Evolutionary conservation across 345 rosid species (phyloP).

Genomic region (Arabidopsis arenosa): DNA sequence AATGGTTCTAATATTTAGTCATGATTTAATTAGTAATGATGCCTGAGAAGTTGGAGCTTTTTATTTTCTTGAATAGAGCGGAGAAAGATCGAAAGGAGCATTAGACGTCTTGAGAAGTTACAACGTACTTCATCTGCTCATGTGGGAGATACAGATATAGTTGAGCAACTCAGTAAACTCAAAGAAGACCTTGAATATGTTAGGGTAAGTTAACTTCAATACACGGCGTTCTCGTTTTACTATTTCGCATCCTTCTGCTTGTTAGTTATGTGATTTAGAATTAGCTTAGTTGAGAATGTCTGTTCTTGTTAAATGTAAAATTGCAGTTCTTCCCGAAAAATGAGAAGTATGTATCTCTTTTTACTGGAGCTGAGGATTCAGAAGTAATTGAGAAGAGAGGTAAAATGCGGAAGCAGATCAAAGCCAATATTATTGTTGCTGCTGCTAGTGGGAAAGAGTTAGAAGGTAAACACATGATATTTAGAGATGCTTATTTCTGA

Average conservation of each 20-base stretch:
- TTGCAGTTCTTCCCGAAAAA: conserved; percentile 96
- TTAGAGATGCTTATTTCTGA: neutral
- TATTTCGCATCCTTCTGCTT: neutral
- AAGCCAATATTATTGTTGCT: conserved; percentile 89
- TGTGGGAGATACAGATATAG: conserved; percentile 65
- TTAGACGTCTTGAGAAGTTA: conserved; percentile 89
- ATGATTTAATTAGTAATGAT: neutral
- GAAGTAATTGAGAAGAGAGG: conserved; percentile 78
- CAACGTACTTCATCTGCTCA: conserved; percentile 80
- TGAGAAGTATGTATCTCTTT: conserved; percentile 91
- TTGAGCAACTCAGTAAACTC: conserved; percentile 76
- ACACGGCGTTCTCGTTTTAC: neutral
- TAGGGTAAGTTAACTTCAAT: conserved; percentile 55
- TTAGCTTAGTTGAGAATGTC: conserved; percentile 2
- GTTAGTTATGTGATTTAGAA: conserved; percentile 3
- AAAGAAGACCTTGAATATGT: conserved; percentile 99
- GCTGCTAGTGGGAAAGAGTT: conserved; percentile 97
- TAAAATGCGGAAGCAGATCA: conserved; percentile 90
- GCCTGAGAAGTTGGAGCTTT: neutral
- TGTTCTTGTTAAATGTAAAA: neutral
- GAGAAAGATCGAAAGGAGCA: conserved; percentile 87
- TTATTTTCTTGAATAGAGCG: conserved; percentile 57
- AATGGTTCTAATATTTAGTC: neutral
- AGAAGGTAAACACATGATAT: conserved; percentile 68
- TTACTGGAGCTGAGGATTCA: conserved; percentile 77